Base-by-base conservation (phyloP, 1,284 basidiomycete genomes). In the Trichosporon faecale region DNA sequence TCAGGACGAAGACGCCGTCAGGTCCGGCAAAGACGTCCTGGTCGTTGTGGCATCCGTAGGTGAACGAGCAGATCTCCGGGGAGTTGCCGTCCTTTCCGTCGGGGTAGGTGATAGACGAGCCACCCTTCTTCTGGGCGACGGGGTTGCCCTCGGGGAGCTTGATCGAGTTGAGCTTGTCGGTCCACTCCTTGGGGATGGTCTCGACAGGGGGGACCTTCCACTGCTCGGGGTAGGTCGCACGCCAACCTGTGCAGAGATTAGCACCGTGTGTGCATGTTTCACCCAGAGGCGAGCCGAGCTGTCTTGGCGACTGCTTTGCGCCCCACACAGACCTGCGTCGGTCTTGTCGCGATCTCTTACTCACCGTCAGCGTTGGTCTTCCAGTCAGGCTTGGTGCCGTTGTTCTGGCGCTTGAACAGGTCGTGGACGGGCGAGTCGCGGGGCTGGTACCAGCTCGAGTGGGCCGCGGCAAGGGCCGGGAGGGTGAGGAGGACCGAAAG, bases 51-150 rank as follows among this genome's bases (percentile, higher is more conserved):
- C 82, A 82, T 37, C 78, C 74, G 52, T 79, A 78, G 33, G 80
- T 82, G 75, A 82, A 82, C 4, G 80, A 80, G 73, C 83, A 84
- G 65, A 84, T 80, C 16, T 74, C 67, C 18, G 70, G 49, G 70
- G 76, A 76, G 21, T 69, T 71, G 29, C 75, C 75, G 14, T 72
- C 64, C 65, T 77, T 72, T 35, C 74, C 65, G 11, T 70, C 74
- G 14, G 76, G 76, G 61, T 79, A 76, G 18, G 75, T 74, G 29
- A 40, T 29, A 25, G 35, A 29, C 60, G 66, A 40, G 57, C 52
- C 21, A 29, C 29, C 63, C 27, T 55, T 64, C 65, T 65, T 64
- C 29, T 76, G 77, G 70, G 78, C 77, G 29, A 74, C 66, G 31
- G 74, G 74, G 69, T 67, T 66, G 68, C 37, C 44, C 18, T 66